Conservation (phyloP, 345 rosid genomes). For the Melaleuca quinquenervia region DNA sequence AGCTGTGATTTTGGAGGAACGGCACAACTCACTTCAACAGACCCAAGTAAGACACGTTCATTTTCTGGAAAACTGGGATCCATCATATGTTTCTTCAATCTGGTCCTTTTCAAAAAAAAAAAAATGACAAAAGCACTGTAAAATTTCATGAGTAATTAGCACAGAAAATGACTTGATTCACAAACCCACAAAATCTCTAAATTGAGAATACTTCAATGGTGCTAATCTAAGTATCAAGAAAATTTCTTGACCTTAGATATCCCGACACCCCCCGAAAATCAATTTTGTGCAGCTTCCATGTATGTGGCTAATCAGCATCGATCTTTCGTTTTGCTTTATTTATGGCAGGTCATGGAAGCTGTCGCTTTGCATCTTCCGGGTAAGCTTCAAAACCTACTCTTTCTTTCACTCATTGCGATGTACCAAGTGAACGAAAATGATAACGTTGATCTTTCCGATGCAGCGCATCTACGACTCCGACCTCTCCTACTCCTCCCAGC, state of each 20-base stretch:
- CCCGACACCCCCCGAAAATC: not conserved
- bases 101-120: not conserved
- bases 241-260: not conserved
- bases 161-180: not conserved
- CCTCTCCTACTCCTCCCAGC: conserved; percentile 8
- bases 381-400: not conserved
- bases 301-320: not conserved
- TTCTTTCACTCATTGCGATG: not conserved
- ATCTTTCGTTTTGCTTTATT: not conserved
- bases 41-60: conserved; percentile 64
- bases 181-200: not conserved
- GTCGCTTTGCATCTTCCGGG: conserved; percentile 43
- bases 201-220: not conserved
- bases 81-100: not conserved
- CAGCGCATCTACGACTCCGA: conserved; percentile 50
- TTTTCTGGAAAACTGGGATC: not conserved
- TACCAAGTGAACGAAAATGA: not conserved
- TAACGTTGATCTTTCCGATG: not conserved
- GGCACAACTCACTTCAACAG: conserved; percentile 73
- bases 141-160: not conserved
- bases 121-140: not conserved
- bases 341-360: conserved; percentile 69
- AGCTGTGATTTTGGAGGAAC: conserved; percentile 93
- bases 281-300: not conserved
- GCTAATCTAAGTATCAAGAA: not conserved